A percentile compares a stretch with the other conserved stretches of the same genome.
Conservation (phyloP, 2,329 filamentous ascomycete genomes). For the Coleophoma crateriformis region DNA sequence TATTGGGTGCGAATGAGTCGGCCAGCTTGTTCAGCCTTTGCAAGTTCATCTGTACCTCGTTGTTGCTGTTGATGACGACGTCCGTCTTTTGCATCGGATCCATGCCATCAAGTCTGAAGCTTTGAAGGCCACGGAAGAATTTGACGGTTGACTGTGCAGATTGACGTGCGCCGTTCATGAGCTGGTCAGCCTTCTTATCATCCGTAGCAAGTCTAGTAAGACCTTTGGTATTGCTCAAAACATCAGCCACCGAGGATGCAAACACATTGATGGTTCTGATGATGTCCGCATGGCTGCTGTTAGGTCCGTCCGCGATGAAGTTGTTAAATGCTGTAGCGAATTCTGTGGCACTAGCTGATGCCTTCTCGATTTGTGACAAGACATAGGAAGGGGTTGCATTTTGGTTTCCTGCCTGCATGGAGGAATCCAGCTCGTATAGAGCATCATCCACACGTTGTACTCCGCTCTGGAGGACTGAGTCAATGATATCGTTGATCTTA, state of each 20-base stretch:
- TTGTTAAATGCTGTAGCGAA: conserved; percentile 98
- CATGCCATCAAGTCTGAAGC: conserved; percentile 86
- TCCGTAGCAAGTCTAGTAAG: conserved; percentile 88
- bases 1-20: conserved; percentile 85
- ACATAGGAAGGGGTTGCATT: conserved; percentile 94
- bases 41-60: conserved; percentile 90
- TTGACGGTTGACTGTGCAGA: conserved; percentile 83
- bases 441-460: conserved; percentile 94
- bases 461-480: conserved; percentile 89
- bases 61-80: conserved; percentile 95
- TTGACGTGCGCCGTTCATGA: conserved; percentile 76
- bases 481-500: conserved; percentile 96
- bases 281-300: conserved; percentile 81
- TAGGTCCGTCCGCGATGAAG: conserved; percentile 94
- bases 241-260: conserved; percentile 84
- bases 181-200: conserved; percentile 86
- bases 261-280: conserved; percentile 92
- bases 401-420: conserved; percentile 98
- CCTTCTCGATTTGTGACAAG: conserved; percentile 94
- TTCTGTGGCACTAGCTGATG: conserved; percentile 88
- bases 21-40: conserved; percentile 92
- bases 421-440: conserved; percentile 92
- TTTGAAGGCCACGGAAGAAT: conserved; percentile 92
- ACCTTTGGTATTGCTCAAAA: conserved; percentile 94
- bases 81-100: conserved; percentile 91